Evolutionary conservation across 129 eudicot species (phyloP), one percentile per base, ranked within the genome.

Genomic region (Artemisia tridentata): DNA sequence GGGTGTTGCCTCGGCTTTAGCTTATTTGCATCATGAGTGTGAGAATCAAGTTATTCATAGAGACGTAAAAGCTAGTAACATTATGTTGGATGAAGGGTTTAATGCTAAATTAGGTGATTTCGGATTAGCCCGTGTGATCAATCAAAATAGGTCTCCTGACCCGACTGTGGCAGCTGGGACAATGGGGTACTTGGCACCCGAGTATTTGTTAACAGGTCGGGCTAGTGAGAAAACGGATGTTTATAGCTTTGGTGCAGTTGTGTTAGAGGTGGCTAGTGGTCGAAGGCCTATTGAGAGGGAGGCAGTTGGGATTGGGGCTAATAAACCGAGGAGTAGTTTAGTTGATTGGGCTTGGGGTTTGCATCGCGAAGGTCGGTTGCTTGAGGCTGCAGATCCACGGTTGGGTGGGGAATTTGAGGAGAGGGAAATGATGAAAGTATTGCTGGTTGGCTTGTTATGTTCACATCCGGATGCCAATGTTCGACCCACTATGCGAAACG

Each of bases 281-380:
- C 81, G 98, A 78, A 77, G 98, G 68, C 96, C 98, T 2, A 92
- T 92, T 4, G 95, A 84, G 62, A 88, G 65, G 50, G 97, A 88
- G 18, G 57, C 34, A 0, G 14, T 17, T 12, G 80, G 80, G 5
- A 77, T 63, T 0, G 84, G 80, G 41, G 74, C 69, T 7, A 77
- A 66, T 20, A 86, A 85, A 2, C 75, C 17, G 31, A 73, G 63
- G 25, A 80, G 84, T 43, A 85, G 86, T 73, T 75, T 92, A 83
- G 98, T 92, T 29, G 98, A 88, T 59, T 92, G 98, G 98, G 98
- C 88, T 9, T 92, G 98, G 98, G 71, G 89, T 15, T 83, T 92
- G 72, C 96, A 92, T 53, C 70, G 84, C 3, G 95, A 92, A 59
- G 82, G 85, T 63, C 80, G 83, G 74, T 29, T 92, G 62, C 14